Base-by-base conservation (phyloP, 352 stramenopile species). In the Phytopythium sindhum region DNA sequence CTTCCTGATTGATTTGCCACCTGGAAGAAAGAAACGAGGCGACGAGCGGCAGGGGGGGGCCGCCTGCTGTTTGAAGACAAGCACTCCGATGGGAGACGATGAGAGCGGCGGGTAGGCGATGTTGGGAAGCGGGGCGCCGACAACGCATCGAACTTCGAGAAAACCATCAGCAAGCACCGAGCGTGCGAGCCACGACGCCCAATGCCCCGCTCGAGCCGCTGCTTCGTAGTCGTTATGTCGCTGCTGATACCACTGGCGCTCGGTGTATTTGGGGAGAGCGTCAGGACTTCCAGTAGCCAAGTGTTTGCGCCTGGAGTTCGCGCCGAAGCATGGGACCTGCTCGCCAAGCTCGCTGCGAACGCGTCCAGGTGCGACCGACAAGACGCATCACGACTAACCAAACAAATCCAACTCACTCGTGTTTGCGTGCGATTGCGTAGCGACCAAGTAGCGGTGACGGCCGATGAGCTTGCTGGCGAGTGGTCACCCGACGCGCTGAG, bases 301-400 rank as follows among this genome's bases (percentile, higher is more conserved):
- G 45, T 52, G 10, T 31, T 52, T 24, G 23, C 45, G 0, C 45
- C 45, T 14, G 45, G n/a, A 52, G 45, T 24, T 29, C 45, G 45
- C n/a, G n/a, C 10, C 45, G 26, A 31, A 14, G 31, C 45, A 19
- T 52, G 45, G 45, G n/a, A 29, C 1, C 19, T 52, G 11, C 45
- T 52, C 10, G 45, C 45, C 45, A 31, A 52, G n/a, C 45, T 52
- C 45, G 45, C 45, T 31, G 45, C n/a, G 23, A 52, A 52, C 45
- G 45, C 45, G 45, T 52, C 45, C 45, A 52, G 45, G 45, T 52
- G n/a, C 8, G 45, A 29, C 45, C 45, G 11, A 26, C 23, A 8
- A 52, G 8, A n/a, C 39, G 39, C 23, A 29, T 52, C 15, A 47
- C 15, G 41, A 5, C 21, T 48, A 17, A 4, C 42, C 8, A 4